Conservation (phyloP, 495 filamentous ascomycete species). For the Podospora pseudopauciseta region DNA sequence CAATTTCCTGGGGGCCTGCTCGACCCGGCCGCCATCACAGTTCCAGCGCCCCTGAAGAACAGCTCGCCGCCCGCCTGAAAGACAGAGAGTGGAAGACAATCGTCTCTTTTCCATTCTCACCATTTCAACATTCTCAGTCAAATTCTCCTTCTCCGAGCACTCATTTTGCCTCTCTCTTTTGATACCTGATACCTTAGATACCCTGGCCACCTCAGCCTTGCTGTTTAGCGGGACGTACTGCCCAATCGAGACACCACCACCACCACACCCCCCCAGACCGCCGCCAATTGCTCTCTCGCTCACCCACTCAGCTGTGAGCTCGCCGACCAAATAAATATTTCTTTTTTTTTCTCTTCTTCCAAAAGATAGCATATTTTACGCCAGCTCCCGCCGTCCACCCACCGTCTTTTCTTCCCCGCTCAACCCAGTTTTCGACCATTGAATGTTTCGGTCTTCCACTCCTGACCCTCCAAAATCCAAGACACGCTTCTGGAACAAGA, state of each 20-base stretch:
- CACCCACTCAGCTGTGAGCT: conserved; percentile 17
- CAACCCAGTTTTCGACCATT: conserved; percentile 8
- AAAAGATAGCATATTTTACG: conserved; percentile 12
- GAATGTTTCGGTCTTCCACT: conserved; percentile 22
- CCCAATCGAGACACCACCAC: conserved; percentile 15
- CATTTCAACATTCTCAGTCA: background rate
- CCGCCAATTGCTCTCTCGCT: conserved; percentile 14
- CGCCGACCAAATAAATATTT: conserved; percentile 21
- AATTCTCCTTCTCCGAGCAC: conserved; percentile 5
- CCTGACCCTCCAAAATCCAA: conserved; percentile 21
- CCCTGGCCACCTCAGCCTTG: background rate
- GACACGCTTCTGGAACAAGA: conserved; percentile 30
- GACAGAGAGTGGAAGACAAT: conserved; percentile 7
- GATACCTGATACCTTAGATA: conserved; percentile 13
- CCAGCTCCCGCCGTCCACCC: conserved; percentile 8
- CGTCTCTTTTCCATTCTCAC: conserved; percentile 14
- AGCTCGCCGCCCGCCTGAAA: conserved; percentile 16
- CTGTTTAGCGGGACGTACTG: conserved; percentile 3
- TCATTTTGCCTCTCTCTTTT: conserved; percentile 14
- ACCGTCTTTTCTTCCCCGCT: conserved; percentile 12
- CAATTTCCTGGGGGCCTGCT: conserved; percentile 29
- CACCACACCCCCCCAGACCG: background rate
- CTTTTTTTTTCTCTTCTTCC: conserved; percentile 17
- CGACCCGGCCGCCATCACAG: conserved; percentile 11
- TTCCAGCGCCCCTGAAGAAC: conserved; percentile 26